Percentiles rank a stretch among this genome's conserved stretches.
Conservation (phyloP, 2,329 filamentous ascomycete species). For the Beauveria australis region DNA sequence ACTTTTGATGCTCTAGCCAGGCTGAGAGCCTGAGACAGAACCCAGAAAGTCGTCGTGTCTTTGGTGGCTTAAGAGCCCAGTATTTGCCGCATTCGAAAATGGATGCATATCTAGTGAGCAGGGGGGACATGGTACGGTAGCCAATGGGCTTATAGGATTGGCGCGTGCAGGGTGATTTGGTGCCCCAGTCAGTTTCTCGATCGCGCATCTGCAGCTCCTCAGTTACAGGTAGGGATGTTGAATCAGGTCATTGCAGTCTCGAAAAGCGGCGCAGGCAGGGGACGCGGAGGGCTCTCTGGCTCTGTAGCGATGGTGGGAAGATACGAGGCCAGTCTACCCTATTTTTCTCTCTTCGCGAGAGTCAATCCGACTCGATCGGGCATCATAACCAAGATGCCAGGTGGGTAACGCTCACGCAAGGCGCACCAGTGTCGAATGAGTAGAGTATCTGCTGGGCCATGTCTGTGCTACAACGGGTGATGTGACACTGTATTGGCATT, state of each 20-base stretch:
- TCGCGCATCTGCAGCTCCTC: not conserved
- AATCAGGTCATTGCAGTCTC: not conserved
- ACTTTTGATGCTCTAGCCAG: not conserved
- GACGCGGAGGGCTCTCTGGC: not conserved
- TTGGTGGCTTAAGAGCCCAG: constrained; percentile 2
- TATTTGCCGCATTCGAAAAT: constrained; percentile 6
- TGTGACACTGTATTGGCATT: not conserved
- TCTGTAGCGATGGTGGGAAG: not conserved
- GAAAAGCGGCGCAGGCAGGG: not conserved
- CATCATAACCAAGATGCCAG: not conserved
- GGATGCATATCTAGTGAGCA: constrained; percentile 1
- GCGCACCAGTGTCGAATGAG: not conserved
- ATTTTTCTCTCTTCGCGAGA: not conserved
- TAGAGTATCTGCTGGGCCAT: not conserved
- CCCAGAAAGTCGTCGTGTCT: not conserved
- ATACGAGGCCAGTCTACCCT: not conserved
- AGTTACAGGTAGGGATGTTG: not conserved
- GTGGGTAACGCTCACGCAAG: not conserved
- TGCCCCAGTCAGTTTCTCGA: not conserved
- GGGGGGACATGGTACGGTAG: not conserved
- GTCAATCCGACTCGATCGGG: not conserved
- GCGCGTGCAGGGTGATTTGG: not conserved
- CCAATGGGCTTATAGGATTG: not conserved
- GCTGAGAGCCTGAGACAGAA: not conserved
- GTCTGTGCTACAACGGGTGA: not conserved